phyloP scores from a whole-genome alignment of 352 stramenopile genomes.

The Globisporangium parvum region DNA sequence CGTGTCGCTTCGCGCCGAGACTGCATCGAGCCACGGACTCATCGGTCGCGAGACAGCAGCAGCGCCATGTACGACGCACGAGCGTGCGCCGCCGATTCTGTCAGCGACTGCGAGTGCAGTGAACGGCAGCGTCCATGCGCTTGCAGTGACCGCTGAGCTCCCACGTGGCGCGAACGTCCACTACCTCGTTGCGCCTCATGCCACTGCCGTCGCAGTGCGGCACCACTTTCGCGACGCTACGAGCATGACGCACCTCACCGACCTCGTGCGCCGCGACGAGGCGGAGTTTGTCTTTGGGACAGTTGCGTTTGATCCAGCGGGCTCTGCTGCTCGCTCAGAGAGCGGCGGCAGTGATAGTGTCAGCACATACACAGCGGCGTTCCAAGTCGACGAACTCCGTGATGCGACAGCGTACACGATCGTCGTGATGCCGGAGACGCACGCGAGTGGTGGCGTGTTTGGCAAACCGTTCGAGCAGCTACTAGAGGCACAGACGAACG shows the following conservation, averaged over 20 bases:
- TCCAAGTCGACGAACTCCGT: slow-evolving; percentile 33
- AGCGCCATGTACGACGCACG: slow-evolving; percentile 35
- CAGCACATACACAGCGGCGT: slow-evolving; percentile 17
- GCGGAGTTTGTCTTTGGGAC: slow-evolving; percentile 15
- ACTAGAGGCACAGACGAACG: slow-evolving; percentile 52
- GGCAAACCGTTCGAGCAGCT: slow-evolving; percentile 31
- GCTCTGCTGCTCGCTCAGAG: too few species aligned
- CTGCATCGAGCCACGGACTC: slow-evolving; percentile 42
- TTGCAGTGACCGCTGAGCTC: slow-evolving; percentile 39
- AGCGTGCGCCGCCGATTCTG: slow-evolving; percentile 36
- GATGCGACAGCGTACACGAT: slow-evolving; percentile 51
- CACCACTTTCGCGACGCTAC: slow-evolving; percentile 26
- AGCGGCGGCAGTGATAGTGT: background rate
- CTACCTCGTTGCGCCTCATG: slow-evolving; percentile 26
- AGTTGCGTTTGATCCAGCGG: slow-evolving; percentile 3
- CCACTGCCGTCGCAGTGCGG: slow-evolving; percentile 12
- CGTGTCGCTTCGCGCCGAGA: slow-evolving; percentile 46
- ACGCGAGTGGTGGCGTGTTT: slow-evolving; percentile 55
- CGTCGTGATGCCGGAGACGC: slow-evolving; percentile 57
- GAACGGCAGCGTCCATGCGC: slow-evolving; percentile 41
- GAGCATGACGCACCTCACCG: slow-evolving; percentile 23
- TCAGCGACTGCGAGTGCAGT: slow-evolving; percentile 22
- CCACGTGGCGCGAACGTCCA: slow-evolving; percentile 42
- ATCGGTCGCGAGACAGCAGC: slow-evolving; percentile 22
- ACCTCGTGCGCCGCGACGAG: slow-evolving; percentile 15